A percentile compares a stretch with the other conserved stretches of the same genome.
phyloP scores from a whole-genome alignment of 768 basidiomycete species.

The Trametes meyenii region DNA sequence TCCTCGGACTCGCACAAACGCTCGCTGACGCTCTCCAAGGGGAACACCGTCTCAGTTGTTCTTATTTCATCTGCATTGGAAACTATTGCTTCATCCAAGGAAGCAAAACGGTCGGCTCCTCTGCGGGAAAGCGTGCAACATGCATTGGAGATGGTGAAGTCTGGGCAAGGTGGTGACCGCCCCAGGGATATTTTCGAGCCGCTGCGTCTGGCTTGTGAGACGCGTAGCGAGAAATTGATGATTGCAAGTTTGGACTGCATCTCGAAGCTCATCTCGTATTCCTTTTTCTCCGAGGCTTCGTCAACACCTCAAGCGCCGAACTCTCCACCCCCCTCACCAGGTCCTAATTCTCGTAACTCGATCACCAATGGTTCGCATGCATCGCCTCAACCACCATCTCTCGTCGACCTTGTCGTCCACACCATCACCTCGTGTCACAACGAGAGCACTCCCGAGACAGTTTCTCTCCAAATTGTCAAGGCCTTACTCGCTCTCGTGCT shows the following conservation, averaged over 20 bases:
- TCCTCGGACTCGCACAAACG: constrained; percentile 36
- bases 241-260: constrained; percentile 97
- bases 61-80: constrained; percentile 86
- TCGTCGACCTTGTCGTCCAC: constrained; percentile 92
- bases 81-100: constrained; percentile 82
- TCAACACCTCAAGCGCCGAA: constrained; percentile 47
- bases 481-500: constrained; percentile 88
- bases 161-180: constrained; percentile 70
- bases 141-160: constrained; percentile 81
- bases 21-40: constrained; percentile 48
- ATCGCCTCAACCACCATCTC: constrained; percentile 61
- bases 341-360: constrained; percentile 45
- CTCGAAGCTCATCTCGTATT: constrained; percentile 95
- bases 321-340: constrained; percentile 81
- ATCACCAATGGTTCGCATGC: constrained; percentile 49
- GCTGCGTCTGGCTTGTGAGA: constrained; percentile 95
- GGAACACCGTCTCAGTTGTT: constrained; percentile 75
- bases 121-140: constrained; percentile 81
- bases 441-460: constrained; percentile 84
- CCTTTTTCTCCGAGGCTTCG: constrained; percentile 84
- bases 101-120: constrained; percentile 81
- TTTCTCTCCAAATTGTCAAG: constrained; percentile 96
- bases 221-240: constrained; percentile 89
- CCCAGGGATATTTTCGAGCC: constrained; percentile 95
- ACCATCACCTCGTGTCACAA: constrained; percentile 93